Conservation (phyloP, 345 rosid genomes). For the Syzygium jambos region DNA sequence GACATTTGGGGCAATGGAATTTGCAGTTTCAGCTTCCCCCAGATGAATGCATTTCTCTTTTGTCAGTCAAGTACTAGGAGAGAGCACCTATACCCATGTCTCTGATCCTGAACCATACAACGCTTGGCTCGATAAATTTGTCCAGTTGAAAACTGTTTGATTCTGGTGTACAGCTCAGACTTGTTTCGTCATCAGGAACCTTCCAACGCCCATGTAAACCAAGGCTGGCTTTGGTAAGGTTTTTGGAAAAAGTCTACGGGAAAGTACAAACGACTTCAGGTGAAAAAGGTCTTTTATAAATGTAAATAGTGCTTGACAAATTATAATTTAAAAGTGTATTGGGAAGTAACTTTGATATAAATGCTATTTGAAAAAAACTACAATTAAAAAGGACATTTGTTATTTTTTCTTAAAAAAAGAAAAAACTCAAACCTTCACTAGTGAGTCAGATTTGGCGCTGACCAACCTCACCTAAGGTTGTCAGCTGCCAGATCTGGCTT, state of each 20-base stretch:
- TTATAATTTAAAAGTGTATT: background rate
- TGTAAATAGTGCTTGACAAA: background rate
- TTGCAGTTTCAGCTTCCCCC: background rate
- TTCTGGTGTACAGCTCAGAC: background rate
- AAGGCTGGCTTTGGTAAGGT: background rate
- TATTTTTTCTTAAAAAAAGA: background rate
- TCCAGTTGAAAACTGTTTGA: background rate
- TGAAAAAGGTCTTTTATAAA: background rate
- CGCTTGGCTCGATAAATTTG: background rate
- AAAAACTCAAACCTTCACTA: too few relatives aligned
- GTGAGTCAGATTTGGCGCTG: background rate
- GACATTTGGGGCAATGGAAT: background rate
- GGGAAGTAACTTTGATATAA: rapidly evolving
- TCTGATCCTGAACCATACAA: background rate
- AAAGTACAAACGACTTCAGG: background rate
- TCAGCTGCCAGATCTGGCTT: background rate
- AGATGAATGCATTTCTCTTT: background rate
- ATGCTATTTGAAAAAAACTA: background rate
- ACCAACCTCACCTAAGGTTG: background rate
- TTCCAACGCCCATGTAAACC: background rate
- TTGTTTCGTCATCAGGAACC: background rate
- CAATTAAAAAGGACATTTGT: background rate
- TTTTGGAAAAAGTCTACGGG: background rate
- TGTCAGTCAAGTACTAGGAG: background rate
- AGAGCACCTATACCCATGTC: background rate